These are phyloP conservation scores for Galeopsis tetrahit DNA, from an alignment of 257 asterid genomes.

Conservation along the genomic window DNA sequence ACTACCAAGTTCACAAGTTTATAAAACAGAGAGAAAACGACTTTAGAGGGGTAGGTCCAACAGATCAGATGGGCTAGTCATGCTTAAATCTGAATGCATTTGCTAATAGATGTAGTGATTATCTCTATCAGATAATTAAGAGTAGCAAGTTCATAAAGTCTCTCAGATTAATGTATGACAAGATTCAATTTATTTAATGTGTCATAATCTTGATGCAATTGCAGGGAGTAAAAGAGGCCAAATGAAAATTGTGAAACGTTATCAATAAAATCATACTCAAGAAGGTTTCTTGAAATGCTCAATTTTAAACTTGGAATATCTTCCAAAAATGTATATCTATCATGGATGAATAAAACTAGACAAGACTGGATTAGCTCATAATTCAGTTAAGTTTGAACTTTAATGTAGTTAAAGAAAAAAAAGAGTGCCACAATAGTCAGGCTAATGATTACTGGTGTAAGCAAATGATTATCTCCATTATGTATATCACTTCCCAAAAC, in stretches of 20 bases:
- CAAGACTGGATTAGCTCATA: not conserved
- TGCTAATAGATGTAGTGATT: constrained; percentile 14
- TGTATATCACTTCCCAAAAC: constrained; percentile 25
- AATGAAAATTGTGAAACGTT: not conserved
- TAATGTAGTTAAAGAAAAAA: constrained; percentile 9
- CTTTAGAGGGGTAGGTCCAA: not conserved
- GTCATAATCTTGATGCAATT: constrained; percentile 9
- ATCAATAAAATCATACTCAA: constrained; percentile 6
- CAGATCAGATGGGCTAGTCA: constrained; percentile 14
- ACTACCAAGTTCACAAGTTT: constrained; percentile 21
- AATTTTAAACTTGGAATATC: constrained; percentile 1
- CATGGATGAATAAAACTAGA: constrained; percentile 13
- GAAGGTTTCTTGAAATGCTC: not conserved
- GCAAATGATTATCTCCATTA: constrained; percentile 19
- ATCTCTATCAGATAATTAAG: constrained; percentile 6
- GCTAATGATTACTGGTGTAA: constrained; percentile 4
- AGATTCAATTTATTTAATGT: constrained; percentile 1
- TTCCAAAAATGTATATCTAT: not conserved
- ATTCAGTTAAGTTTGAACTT: not conserved
- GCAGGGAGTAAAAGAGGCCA: constrained; percentile 1
- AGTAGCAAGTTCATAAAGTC: not conserved
- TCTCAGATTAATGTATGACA: not conserved
- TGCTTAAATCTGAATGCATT: constrained; percentile 10
- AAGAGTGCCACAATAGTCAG: not conserved
- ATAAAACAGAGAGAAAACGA: constrained; percentile 1